A percentile compares a stretch with the other conserved stretches of the same genome.
These are phyloP conservation scores for Eucalyptus polybractea DNA, from an alignment of 345 rosid genomes.

Conservation along the genomic window DNA sequence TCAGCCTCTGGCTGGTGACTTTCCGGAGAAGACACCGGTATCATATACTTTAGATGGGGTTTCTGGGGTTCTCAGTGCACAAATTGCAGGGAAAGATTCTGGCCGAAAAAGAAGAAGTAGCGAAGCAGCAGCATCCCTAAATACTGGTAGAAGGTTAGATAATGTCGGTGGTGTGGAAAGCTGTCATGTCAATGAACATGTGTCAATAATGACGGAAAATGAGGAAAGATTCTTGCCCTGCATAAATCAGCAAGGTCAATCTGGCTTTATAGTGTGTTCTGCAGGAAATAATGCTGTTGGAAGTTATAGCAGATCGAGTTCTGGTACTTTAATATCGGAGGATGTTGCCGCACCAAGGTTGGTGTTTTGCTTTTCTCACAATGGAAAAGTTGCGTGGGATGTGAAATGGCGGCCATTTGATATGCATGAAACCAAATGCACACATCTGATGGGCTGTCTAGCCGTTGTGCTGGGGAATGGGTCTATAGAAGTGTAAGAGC, in stretches of 20 bases:
- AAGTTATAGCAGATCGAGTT: slow-evolving; percentile 2
- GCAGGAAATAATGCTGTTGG: not conserved
- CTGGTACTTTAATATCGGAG: slow-evolving; percentile 16
- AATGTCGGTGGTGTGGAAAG: not conserved
- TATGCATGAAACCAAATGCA: slow-evolving; percentile 21
- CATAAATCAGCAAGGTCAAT: slow-evolving; percentile 3
- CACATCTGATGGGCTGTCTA: slow-evolving; percentile 76
- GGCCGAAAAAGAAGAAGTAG: slow-evolving; percentile 1
- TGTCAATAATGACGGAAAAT: not conserved
- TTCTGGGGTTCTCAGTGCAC: slow-evolving; percentile 8
- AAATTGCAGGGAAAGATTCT: slow-evolving; percentile 3
- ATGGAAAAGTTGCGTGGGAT: slow-evolving; percentile 93
- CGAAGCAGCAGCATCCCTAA: slow-evolving; percentile 2
- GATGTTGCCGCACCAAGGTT: slow-evolving; percentile 59
- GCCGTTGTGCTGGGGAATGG: slow-evolving; percentile 92
- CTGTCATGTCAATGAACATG: not conserved
- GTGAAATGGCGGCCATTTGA: slow-evolving; percentile 70
- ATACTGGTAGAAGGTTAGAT: slow-evolving; percentile 7
- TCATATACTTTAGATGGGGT: slow-evolving; percentile 12
- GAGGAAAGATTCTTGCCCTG: slow-evolving; percentile 8
- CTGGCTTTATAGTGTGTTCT: slow-evolving; percentile 4
- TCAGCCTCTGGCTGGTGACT: slow-evolving; percentile 23
- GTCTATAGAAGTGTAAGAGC: slow-evolving; percentile 82
- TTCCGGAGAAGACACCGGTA: slow-evolving; percentile 21
- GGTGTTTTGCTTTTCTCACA: slow-evolving; percentile 76